Base-by-base conservation (phyloP, 192 early-diverging fungal genomes). In the Podila clonocystis region DNA sequence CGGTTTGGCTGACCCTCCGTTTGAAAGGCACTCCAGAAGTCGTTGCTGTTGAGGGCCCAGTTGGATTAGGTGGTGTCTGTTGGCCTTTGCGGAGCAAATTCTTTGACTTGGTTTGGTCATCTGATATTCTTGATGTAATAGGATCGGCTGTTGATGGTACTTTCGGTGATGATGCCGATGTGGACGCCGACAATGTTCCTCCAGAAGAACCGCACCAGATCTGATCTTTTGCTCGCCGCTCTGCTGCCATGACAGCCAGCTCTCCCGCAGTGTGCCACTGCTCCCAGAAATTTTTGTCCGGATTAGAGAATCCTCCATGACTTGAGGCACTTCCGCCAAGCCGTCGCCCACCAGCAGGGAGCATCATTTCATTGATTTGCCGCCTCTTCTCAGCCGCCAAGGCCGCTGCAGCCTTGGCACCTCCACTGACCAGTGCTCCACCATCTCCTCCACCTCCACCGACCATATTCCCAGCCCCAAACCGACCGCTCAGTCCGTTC, bases 171-270 rank as follows among this genome's bases (percentile, higher is more conserved):
- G 24, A 22, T 22, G 4, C 22, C 9, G 52, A 8, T 55, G 52
- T 26, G 2, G 52, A n/a, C 5, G 52, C 52, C n/a, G 13, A 45
- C 5, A 22, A 55, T 55, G 52, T 2, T 55, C 24, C 52, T 45
- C 13, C 41, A 45, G 74, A 69, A 29, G 68, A 71, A n/a, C 91
- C 92, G 70, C 94, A 94, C 93, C 93, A 94, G 1, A 91, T 34
- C 5, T 79, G 67, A 82, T 94, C 94, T 65, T 68, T 76, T 55
- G 68, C 71, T 26, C 94, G 69, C 55, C 86, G 69, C 74, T 94
- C 94, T 7, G 93, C 92, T n/a, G 93, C 92, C 71, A 82, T 62
- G 0, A 88, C 90, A 15, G 93, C 91, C 82, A 94, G 63, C 68
- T 92, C 83, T 15, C 68, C 75, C n/a, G 90, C 88, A 48, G 85